Percentiles rank a stretch among this genome's conserved stretches.
Conservation (phyloP, 1,139 yeast species). For the Geotrichum carabidarum region DNA sequence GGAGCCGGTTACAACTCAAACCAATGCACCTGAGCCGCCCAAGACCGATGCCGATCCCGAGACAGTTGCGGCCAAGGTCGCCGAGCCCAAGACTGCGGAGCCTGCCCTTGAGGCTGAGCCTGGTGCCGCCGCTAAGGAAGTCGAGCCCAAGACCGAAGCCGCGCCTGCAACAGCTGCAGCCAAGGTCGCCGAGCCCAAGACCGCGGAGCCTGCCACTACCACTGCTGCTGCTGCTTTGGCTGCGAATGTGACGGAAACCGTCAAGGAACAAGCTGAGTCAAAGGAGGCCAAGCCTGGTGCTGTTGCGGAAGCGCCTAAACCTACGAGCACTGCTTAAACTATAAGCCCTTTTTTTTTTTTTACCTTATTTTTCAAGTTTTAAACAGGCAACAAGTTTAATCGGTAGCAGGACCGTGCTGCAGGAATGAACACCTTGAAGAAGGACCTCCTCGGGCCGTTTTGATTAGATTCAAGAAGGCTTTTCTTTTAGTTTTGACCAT, state of each 20-base stretch:
- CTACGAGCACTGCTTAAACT: not conserved
- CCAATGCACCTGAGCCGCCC: not conserved
- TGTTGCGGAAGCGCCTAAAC: not conserved
- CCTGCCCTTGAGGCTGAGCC: not conserved
- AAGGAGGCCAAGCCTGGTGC: slow-evolving; percentile 1
- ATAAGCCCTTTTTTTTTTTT: not conserved
- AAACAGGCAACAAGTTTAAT: not conserved
- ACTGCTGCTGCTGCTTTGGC: not conserved
- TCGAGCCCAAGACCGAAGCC: slow-evolving; percentile 4
- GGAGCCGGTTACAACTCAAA: not conserved
- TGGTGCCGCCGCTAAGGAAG: not conserved
- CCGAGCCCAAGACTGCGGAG: slow-evolving; percentile 12
- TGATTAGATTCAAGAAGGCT: no score
- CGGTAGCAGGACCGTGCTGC: no score
- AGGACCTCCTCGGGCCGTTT: no score
- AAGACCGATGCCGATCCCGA: not conserved
- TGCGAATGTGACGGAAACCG: not conserved
- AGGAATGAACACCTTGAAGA: no score
- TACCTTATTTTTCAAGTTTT: not conserved
- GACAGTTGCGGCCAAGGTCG: slow-evolving; percentile 12
- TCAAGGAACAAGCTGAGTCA: not conserved
- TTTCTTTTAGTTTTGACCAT: not conserved
- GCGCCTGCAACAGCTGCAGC: slow-evolving; percentile 6
- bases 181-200: slow-evolving; percentile 14
- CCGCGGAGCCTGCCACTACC: slow-evolving; percentile 2